A percentile compares a stretch with the other conserved stretches of the same genome.
These are phyloP conservation scores for Nicotiana benthamiana DNA, from an alignment of 257 asterid genomes.

Conservation along the genomic window DNA sequence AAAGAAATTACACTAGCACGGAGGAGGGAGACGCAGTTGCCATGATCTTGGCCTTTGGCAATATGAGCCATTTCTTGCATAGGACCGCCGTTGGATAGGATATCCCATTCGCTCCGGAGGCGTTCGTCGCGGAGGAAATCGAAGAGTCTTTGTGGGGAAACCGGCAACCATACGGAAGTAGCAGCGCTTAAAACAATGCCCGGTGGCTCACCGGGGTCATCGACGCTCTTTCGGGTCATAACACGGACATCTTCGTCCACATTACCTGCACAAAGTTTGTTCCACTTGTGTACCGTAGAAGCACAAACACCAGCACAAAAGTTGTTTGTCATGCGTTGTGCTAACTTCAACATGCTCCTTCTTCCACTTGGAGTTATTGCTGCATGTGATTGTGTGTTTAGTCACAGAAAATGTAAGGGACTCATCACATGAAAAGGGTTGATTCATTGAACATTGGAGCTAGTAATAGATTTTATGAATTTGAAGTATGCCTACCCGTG, in stretches of 20 bases:
- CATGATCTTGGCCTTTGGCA: constrained; percentile 84
- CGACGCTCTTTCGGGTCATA: constrained; percentile 79
- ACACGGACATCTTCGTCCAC: constrained; percentile 82
- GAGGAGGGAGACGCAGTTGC: constrained; percentile 86
- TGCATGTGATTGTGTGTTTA: constrained; percentile 4
- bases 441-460: neutral
- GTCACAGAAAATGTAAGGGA: neutral
- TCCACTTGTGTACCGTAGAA: constrained; percentile 88
- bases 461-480: neutral
- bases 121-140: constrained; percentile 80
- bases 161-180: constrained; percentile 85
- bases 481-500: constrained; percentile 27
- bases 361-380: constrained; percentile 74
- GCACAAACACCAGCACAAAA: constrained; percentile 89
- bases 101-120: constrained; percentile 87
- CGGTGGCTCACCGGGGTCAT: constrained; percentile 87
- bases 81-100: constrained; percentile 85
- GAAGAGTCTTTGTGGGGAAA: constrained; percentile 59
- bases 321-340: constrained; percentile 91
- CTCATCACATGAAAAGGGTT: neutral
- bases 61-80: constrained; percentile 94
- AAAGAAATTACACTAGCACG: constrained; percentile 49
- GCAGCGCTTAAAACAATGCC: constrained; percentile 86
- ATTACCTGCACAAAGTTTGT: constrained; percentile 51
- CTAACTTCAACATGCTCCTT: constrained; percentile 86